phyloP scores from a whole-genome alignment of 495 filamentous ascomycete genomes.

The Choiromyces venosus region DNA sequence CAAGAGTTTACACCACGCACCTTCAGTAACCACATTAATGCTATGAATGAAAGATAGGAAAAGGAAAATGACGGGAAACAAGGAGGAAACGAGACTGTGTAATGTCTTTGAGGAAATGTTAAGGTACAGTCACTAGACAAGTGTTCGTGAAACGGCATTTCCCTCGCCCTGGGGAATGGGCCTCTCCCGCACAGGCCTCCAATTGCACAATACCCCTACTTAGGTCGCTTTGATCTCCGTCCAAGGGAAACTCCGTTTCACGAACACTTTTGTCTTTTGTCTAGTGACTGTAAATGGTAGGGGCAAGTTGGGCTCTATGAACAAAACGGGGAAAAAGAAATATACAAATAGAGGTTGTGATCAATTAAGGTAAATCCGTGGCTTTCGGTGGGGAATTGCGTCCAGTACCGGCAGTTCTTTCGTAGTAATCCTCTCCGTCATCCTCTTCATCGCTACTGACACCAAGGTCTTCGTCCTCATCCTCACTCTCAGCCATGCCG shows the following conservation, averaged over 20 bases:
- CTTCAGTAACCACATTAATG: background rate
- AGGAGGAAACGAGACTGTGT: background rate
- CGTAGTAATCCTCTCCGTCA: constrained; percentile 33
- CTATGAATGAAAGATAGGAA: background rate
- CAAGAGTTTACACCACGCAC: background rate
- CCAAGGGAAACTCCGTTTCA: no score
- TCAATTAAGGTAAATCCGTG: background rate
- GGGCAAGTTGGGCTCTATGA: background rate
- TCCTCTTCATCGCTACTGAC: constrained; percentile 24
- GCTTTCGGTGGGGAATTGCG: background rate
- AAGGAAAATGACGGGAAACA: background rate
- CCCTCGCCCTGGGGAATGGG: no score
- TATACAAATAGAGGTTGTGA: background rate
- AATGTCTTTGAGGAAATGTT: background rate
- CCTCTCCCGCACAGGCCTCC: no score
- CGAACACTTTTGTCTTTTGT: no score
- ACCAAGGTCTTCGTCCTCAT: constrained; percentile 31
- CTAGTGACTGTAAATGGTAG: background rate
- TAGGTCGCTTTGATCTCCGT: no score
- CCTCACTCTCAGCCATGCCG: constrained; percentile 18
- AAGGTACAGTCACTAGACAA: no score
- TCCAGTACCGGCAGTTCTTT: constrained; percentile 20
- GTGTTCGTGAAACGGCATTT: no score
- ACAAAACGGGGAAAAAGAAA: background rate
- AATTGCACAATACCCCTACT: no score